phyloP scores from a whole-genome alignment of 2,329 filamentous ascomycete genomes.

The Diaporthe citrichinensis region DNA sequence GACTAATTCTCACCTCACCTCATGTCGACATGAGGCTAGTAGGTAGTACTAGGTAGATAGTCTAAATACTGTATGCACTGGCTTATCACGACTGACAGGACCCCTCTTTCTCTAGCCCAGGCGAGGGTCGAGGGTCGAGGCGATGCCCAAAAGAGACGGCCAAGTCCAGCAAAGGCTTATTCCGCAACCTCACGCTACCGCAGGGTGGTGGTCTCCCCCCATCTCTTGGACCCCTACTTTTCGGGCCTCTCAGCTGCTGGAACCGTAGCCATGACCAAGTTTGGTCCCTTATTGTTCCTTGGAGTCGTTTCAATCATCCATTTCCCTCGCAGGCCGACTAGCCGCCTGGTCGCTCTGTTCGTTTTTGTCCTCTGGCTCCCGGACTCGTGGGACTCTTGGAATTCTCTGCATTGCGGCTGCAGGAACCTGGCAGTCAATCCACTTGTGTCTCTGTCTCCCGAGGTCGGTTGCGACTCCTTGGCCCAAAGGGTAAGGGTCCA shows the following conservation, averaged over 20 bases:
- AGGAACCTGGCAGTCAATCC: not conserved
- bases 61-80: not conserved
- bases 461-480: not conserved
- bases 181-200: not conserved
- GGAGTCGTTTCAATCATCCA: not conserved
- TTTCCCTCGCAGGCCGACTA: not conserved
- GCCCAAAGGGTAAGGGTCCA: conserved; percentile 16
- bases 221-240: conserved; percentile 38
- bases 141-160: conserved; percentile 22
- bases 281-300: not conserved
- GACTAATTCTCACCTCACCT: not conserved
- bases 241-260: not conserved
- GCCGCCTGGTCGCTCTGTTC: not conserved
- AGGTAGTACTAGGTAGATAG: not conserved
- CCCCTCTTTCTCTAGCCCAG: conserved; percentile 16
- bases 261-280: not conserved
- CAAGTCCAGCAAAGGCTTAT: conserved; percentile 21
- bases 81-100: conserved; percentile 23
- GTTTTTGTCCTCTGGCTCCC: not conserved
- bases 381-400: too few relatives aligned
- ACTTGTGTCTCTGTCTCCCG: not conserved
- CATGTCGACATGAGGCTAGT: not conserved
- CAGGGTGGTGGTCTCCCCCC: conserved; percentile 12
- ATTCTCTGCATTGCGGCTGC: not conserved
- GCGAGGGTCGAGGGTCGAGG: conserved; percentile 15